Conservation (phyloP, 2,329 filamentous ascomycete species). For the Setomelanomma holmii region DNA sequence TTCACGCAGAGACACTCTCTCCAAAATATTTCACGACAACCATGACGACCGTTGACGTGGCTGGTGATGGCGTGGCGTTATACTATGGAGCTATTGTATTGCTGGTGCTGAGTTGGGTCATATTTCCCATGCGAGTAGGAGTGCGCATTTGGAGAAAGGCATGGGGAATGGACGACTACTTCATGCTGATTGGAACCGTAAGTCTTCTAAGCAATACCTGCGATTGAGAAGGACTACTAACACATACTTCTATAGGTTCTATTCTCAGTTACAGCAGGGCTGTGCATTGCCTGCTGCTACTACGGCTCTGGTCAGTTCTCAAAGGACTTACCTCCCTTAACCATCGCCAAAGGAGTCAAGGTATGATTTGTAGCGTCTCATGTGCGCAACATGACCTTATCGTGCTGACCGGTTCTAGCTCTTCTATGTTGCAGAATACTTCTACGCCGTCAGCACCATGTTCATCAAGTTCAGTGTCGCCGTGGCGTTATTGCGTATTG, state of each 20-base stretch:
- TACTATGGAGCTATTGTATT: constrained; percentile 24
- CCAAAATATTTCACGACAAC: neutral
- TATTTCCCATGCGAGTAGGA: constrained; percentile 22
- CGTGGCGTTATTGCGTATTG: constrained; percentile 26
- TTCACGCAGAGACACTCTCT: neutral
- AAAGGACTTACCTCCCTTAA: constrained; percentile 11
- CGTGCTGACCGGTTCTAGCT: constrained; percentile 9
- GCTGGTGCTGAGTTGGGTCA: constrained; percentile 25
- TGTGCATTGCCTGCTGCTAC: constrained; percentile 27
- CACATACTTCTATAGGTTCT: constrained; percentile 13
- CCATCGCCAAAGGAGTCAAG: constrained; percentile 21
- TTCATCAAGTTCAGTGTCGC: constrained; percentile 30
- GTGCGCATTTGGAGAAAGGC: constrained; percentile 26
- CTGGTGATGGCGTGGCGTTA: constrained; percentile 24
- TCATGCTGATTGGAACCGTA: constrained; percentile 27
- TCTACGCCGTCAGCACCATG: constrained; percentile 26
- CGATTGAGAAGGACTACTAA: too few species aligned
- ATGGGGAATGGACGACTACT: constrained; percentile 20
- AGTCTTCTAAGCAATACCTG: constrained; percentile 2
- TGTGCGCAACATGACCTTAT: too few species aligned
- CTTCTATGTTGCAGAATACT: constrained; percentile 31
- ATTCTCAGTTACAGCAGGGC: constrained; percentile 24
- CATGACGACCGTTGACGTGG: constrained; percentile 23
- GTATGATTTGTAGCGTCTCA: too few species aligned
- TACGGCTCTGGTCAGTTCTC: constrained; percentile 27